phyloP scores from a whole-genome alignment of 1,284 basidiomycete species.

The Microbotryomycetes sp. region DNA sequence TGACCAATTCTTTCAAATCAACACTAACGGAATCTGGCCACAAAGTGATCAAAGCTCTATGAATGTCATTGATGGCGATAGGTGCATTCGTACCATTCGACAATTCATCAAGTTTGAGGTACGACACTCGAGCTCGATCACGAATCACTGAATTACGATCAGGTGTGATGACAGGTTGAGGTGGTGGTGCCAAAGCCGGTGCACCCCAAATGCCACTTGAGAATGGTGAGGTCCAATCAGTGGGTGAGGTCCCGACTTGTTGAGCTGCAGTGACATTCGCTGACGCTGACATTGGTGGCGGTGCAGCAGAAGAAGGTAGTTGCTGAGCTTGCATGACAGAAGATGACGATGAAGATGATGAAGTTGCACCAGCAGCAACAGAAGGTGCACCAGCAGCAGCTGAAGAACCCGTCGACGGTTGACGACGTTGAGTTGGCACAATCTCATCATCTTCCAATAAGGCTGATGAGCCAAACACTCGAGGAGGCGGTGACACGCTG shows the following conservation, averaged over 20 bases:
- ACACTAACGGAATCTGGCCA: conserved; percentile 31
- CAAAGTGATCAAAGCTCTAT: conserved; percentile 30
- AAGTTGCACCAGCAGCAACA: not conserved
- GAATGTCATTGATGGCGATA: conserved; percentile 32
- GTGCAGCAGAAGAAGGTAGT: too few relatives aligned
- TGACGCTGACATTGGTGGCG: not conserved
- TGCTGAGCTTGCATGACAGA: conserved; percentile 10
- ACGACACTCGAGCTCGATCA: conserved; percentile 32
- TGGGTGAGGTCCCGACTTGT: not conserved
- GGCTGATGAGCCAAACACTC: conserved; percentile 28
- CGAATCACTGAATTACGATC: conserved; percentile 34
- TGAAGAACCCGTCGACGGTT: not conserved
- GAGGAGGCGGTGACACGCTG: conserved; percentile 14
- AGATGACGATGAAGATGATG: too few relatives aligned
- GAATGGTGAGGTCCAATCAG: not conserved
- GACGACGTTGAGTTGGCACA: conserved; percentile 5
- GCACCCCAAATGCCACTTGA: conserved; percentile 26
- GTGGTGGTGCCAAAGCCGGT: conserved; percentile 16
- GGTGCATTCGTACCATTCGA: conserved; percentile 11
- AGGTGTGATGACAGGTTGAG: conserved; percentile 20
- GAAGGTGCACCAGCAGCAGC: conserved; percentile 10
- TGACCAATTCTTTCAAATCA: conserved; percentile 34
- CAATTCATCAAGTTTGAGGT: conserved; percentile 32
- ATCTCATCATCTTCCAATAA: conserved; percentile 33
- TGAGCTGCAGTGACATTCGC: not conserved